These are phyloP conservation scores for Cerioporus squamosus DNA, from an alignment of 1,284 basidiomycete species.

Conservation along the genomic window DNA sequence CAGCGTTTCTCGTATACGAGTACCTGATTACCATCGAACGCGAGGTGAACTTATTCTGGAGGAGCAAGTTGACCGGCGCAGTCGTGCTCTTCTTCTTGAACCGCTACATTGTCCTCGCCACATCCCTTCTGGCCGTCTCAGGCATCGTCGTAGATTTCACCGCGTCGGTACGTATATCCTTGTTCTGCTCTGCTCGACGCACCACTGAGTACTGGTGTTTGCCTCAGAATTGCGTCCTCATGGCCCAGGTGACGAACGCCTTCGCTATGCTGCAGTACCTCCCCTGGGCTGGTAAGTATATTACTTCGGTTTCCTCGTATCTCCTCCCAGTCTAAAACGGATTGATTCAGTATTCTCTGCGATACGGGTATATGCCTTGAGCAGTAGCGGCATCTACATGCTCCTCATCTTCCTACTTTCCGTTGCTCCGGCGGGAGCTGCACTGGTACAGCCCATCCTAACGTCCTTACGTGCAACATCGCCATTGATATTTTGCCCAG, in stretches of 20 bases:
- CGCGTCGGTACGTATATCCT: not conserved
- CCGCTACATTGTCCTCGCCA: slow-evolving; percentile 3
- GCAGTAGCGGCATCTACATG: not conserved
- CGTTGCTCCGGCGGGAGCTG: not conserved
- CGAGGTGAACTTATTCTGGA: slow-evolving; percentile 4
- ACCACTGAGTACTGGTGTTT: not conserved
- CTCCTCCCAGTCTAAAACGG: not conserved
- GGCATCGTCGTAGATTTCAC: not conserved
- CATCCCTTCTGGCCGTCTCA: not conserved
- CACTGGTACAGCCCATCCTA: not conserved
- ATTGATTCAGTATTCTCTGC: not conserved
- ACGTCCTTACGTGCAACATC: not conserved
- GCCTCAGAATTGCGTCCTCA: not conserved
- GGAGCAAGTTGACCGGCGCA: not conserved
- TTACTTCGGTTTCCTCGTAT: not conserved
- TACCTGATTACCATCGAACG: not conserved
- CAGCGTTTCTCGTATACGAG: not conserved
- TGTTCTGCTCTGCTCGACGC: too few species aligned
- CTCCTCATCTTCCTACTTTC: not conserved
- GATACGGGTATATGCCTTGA: not conserved
- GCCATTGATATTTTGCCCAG: not conserved
- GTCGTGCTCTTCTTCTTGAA: slow-evolving; percentile 1
- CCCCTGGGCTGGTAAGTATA: slow-evolving; percentile 2
- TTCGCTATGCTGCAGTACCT: slow-evolving; percentile 3
- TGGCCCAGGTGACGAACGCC: not conserved